These are phyloP conservation scores for Hyaloperonospora arabidopsidis DNA, from an alignment of 352 stramenopile genomes.

Conservation along the genomic window DNA sequence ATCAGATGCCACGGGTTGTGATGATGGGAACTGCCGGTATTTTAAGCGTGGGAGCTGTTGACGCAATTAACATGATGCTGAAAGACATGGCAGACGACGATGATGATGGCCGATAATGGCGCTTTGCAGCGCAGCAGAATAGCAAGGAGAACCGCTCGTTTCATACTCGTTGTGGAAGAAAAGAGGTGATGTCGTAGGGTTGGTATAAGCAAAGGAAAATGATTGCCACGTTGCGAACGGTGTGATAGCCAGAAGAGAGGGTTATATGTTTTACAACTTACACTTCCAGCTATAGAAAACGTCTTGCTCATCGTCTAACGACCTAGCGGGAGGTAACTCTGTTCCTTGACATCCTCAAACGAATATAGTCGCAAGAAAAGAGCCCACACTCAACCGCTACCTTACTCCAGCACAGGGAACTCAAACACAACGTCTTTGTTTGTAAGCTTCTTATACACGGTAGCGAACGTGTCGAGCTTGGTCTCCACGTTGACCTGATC, in stretches of 20 bases:
- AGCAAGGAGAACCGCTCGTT: slow-evolving; percentile 14
- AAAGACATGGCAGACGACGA: slow-evolving; percentile 46
- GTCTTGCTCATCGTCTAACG: slow-evolving; percentile 57
- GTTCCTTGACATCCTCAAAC: neutral
- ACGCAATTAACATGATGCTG: slow-evolving; percentile 33
- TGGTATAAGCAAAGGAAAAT: too few species aligned
- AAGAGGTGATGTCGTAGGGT: too few species aligned
- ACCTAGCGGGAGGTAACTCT: slow-evolving; percentile 27
- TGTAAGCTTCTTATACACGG: slow-evolving; percentile 99
- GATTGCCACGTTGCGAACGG: too few species aligned
- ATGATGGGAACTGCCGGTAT: slow-evolving; percentile 24
- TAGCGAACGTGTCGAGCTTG: slow-evolving; percentile 98
- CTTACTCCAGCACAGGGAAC: slow-evolving; percentile 89
- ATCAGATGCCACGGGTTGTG: slow-evolving; percentile 42
- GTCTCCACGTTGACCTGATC: slow-evolving; percentile 99
- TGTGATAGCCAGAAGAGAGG: slow-evolving; percentile 10
- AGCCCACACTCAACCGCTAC: slow-evolving; percentile 28
- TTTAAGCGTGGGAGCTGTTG: slow-evolving; percentile 33
- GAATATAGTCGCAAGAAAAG: slow-evolving; percentile 7
- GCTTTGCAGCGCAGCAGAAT: slow-evolving; percentile 27
- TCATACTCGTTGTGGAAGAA: neutral
- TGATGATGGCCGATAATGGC: slow-evolving; percentile 66
- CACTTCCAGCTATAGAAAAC: slow-evolving; percentile 18
- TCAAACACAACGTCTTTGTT: slow-evolving; percentile 99
- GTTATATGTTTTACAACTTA: slow-evolving; percentile 22